phyloP scores from a whole-genome alignment of 257 asterid species.

The Capsicum chinense region DNA sequence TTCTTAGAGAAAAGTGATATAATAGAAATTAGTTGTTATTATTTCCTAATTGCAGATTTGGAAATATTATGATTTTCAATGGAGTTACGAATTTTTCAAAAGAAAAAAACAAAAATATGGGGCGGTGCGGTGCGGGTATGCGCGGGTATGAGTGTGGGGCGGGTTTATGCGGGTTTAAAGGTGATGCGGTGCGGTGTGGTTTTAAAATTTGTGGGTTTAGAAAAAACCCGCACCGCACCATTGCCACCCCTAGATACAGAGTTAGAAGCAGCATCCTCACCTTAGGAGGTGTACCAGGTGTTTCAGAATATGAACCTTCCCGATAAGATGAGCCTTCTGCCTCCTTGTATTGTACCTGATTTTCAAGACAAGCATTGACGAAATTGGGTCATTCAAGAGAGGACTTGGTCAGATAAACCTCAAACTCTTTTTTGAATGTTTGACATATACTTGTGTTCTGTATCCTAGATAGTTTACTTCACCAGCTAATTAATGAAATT shows the following conservation, averaged over 20 bases:
- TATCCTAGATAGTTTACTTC: not conserved
- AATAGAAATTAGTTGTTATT: no score
- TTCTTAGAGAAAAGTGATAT: no score
- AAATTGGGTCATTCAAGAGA: not conserved
- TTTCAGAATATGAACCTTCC: constrained; percentile 77
- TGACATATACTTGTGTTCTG: not conserved
- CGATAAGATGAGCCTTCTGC: constrained; percentile 88
- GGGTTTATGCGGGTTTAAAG: no score
- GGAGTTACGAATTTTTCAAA: no score
- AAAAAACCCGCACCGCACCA: no score
- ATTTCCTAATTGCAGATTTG: no score
- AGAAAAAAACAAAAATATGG: no score
- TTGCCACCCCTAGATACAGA: not conserved
- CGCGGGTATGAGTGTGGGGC: no score
- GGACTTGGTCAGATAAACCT: not conserved
- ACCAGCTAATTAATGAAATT: not conserved
- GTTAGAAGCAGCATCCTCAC: constrained; percentile 37
- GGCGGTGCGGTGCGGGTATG: no score
- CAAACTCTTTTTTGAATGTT: not conserved
- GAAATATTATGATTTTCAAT: no score
- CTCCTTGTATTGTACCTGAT: constrained; percentile 87
- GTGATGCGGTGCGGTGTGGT: no score
- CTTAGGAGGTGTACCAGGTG: constrained; percentile 97
- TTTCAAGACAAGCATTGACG: constrained; percentile 23
- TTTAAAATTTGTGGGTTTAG: no score